Base-by-base conservation (phyloP, 2,329 filamentous ascomycete species). In the Zymoseptoria crescenta region DNA sequence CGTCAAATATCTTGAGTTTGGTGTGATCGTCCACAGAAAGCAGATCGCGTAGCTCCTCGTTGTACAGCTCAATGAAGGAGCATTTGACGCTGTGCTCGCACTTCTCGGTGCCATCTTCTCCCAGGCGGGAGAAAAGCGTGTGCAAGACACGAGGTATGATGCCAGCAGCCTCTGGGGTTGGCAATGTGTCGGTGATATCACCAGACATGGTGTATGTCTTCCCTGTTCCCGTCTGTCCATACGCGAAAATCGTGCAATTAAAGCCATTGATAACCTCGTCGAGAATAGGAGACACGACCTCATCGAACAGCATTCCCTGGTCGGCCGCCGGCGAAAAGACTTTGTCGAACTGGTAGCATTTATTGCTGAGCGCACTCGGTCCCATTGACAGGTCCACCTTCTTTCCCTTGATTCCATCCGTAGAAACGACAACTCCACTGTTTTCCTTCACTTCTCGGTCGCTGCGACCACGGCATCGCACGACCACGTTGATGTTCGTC, bases 141-240 rank as follows among this genome's bases (percentile, higher is more conserved):
- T 96, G 87, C 0, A 99, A 79, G 0, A 92, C 91, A 54, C 95
- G 87, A 24, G 95, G 95, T 62, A 99, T 94, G 67, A 99, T 97
- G 68, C 94, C 94, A 28, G 95, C 94, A 48, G 86, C 87, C 71
- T 97, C 94, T 1, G 93, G 93, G 13, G 96, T 80, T 60, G 96
- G 85, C 1, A 93, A 91, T 45, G 91, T 90, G 67, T 96, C 89
- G 13, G 83, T 89, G 85, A 99, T 96, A 74, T 99, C 93, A 57
- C 94, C 94, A 0, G 93, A 96, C 94, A 99, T 99, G 24, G 94
- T 99, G 75, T 99, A 99, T 13, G 94, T 99, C 75, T 99, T 99
- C 68, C 94, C 94, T 0, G 94, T 99, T 51, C 94, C 94, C 0
- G 94, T 99, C 74, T 99, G 94, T 27, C 94, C 94, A 73, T 99